Conservation (phyloP, 1,284 basidiomycete genomes). For the Tylopilus sp. region DNA sequence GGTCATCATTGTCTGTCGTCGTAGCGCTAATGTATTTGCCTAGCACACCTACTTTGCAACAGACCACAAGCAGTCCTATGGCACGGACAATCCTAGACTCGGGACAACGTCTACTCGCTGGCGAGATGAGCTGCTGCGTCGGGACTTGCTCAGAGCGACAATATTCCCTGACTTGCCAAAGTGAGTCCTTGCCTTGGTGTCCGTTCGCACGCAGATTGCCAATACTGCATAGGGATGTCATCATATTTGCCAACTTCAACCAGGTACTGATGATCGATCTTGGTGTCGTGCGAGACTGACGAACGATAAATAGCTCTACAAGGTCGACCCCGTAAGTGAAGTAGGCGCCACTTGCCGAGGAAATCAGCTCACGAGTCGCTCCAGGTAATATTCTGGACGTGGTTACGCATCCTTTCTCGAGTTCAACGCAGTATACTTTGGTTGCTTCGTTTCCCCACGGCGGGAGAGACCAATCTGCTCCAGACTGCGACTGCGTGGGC, state of each 20-base stretch:
- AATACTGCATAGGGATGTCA: slow-evolving; percentile 35
- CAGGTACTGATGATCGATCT: slow-evolving; percentile 39
- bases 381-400: slow-evolving; percentile 48
- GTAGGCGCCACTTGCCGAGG: background rate
- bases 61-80: slow-evolving; percentile 53
- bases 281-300: slow-evolving; percentile 15
- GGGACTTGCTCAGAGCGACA: slow-evolving; percentile 42
- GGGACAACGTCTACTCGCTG: slow-evolving; percentile 35
- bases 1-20: background rate
- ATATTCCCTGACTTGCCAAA: slow-evolving; percentile 49
- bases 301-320: slow-evolving; percentile 42
- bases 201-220: background rate
- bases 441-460: slow-evolving; percentile 57
- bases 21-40: background rate
- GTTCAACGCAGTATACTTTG: slow-evolving; percentile 57
- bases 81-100: slow-evolving; percentile 17
- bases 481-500: slow-evolving; percentile 51
- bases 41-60: slow-evolving; percentile 60
- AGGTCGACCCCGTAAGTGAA: slow-evolving; percentile 48
- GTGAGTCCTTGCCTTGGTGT: slow-evolving; percentile 29
- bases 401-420: slow-evolving; percentile 51
- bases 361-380: slow-evolving; percentile 5
- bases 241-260: slow-evolving; percentile 65
- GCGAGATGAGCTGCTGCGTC: slow-evolving; percentile 45
- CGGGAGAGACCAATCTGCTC: slow-evolving; percentile 52